These are phyloP conservation scores for Fonsecaea nubica DNA, from an alignment of 2,329 filamentous ascomycete species.

Conservation along the genomic window DNA sequence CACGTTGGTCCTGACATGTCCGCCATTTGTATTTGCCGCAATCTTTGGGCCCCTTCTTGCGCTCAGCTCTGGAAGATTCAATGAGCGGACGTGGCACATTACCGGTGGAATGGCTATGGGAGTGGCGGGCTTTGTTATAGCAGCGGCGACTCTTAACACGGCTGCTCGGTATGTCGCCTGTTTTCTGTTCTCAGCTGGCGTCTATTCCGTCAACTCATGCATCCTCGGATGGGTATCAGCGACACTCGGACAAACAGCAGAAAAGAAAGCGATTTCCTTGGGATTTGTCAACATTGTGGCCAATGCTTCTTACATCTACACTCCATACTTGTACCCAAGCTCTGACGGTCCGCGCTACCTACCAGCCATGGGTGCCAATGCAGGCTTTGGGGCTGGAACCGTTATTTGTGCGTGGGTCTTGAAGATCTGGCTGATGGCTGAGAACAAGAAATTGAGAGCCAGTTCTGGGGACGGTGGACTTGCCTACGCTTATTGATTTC, in stretches of 20 bases:
- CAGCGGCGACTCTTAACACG: constrained; percentile 54
- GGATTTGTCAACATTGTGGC: constrained; percentile 62
- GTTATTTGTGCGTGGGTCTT: constrained; percentile 14
- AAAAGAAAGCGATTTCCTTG: constrained; percentile 53
- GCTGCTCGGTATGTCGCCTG: constrained; percentile 43
- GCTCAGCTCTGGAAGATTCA: constrained; percentile 42
- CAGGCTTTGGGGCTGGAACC: constrained; percentile 9
- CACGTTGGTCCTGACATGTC: constrained; percentile 58
- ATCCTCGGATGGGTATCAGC: constrained; percentile 53
- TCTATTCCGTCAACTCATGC: constrained; percentile 48
- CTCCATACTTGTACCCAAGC: constrained; percentile 68
- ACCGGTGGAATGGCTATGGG: constrained; percentile 66
- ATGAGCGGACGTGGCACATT: constrained; percentile 73
- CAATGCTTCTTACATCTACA: constrained; percentile 74
- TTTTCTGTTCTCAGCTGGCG: constrained; percentile 44
- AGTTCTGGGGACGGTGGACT: constrained; percentile 6
- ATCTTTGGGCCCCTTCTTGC: constrained; percentile 24
- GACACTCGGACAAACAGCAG: constrained; percentile 64
- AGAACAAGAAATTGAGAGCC: constrained; percentile 19
- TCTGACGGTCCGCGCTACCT: constrained; percentile 48
- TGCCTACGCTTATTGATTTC: constrained; percentile 39
- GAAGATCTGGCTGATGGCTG: constrained; percentile 10
- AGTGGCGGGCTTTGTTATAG: constrained; percentile 48
- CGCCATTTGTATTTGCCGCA: constrained; percentile 44
- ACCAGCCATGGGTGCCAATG: constrained; percentile 9